Percentiles rank a stretch among this genome's conserved stretches.
Conservation (phyloP, 2,329 filamentous ascomycete species). For the Epichloe coenophiala region DNA sequence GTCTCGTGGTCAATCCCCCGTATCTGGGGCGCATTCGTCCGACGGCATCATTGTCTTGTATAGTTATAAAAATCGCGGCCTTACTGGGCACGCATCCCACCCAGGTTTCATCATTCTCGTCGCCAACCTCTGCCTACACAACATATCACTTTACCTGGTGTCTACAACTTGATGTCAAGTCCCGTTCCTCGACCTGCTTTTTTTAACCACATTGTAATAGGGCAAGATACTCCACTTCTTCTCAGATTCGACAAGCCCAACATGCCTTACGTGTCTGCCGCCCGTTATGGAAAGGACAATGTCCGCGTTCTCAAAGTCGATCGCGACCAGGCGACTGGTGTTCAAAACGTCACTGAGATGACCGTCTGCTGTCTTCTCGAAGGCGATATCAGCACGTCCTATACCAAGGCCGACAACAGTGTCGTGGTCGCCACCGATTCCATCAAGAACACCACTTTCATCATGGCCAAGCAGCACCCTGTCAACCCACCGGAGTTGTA, state of each 20-base stretch:
- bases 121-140: too few species aligned
- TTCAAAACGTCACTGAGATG: constrained; percentile 86
- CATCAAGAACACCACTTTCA: constrained; percentile 95
- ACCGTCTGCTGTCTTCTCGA: constrained; percentile 87
- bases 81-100: too few species aligned
- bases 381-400: constrained; percentile 80
- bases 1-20: neutral
- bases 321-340: constrained; percentile 58
- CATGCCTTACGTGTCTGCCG: constrained; percentile 46
- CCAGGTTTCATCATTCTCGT: too few species aligned
- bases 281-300: constrained; percentile 91
- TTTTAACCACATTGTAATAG: neutral
- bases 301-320: constrained; percentile 95
- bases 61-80: neutral
- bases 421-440: constrained; percentile 93
- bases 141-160: too few species aligned
- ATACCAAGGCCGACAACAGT: constrained; percentile 87
- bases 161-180: too few species aligned
- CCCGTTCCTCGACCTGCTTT: too few species aligned
- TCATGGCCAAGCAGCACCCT: constrained; percentile 86
- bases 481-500: constrained; percentile 90
- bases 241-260: constrained; percentile 6
- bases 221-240: neutral
- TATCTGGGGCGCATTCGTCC: neutral
- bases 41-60: neutral